Evolutionary conservation across 2,329 filamentous ascomycete species (phyloP).

Genomic region (Colletotrichum higginsianum): DNA sequence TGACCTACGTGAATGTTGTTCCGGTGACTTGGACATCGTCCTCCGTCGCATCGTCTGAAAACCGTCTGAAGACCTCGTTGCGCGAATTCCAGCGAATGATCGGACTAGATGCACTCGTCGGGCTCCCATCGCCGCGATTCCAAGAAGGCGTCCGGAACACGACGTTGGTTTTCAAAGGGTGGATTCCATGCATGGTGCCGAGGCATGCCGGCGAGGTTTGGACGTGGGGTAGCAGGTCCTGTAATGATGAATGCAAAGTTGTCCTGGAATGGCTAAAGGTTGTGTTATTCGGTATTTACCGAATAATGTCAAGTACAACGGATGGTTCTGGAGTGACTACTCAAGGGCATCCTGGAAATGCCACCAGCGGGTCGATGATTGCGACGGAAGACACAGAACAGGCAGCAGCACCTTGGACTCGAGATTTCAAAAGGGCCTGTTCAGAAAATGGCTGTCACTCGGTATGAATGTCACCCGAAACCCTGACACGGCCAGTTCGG

Average conservation of each 20-base stretch:
- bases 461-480: background rate
- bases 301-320: background rate
- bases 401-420: background rate
- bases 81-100: slow-evolving; percentile 23
- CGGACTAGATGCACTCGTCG: slow-evolving; percentile 27
- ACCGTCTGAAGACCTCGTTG: slow-evolving; percentile 45
- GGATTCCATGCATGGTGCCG: slow-evolving; percentile 32
- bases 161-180: slow-evolving; percentile 26
- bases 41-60: slow-evolving; percentile 44
- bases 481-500: background rate
- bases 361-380: no score
- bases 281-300: background rate
- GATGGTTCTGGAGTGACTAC: background rate
- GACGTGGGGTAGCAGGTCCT: background rate
- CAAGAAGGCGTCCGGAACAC: slow-evolving; percentile 38
- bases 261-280: background rate
- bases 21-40: slow-evolving; percentile 21
- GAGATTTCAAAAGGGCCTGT: background rate
- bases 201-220: slow-evolving; percentile 37
- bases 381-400: background rate
- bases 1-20: slow-evolving; percentile 22
- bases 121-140: slow-evolving; percentile 30
- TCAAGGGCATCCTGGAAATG: background rate
- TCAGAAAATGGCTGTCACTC: background rate
- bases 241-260: background rate